phyloP scores from a whole-genome alignment of 2,329 filamentous ascomycete genomes.

The Exophiala aquamarina region DNA sequence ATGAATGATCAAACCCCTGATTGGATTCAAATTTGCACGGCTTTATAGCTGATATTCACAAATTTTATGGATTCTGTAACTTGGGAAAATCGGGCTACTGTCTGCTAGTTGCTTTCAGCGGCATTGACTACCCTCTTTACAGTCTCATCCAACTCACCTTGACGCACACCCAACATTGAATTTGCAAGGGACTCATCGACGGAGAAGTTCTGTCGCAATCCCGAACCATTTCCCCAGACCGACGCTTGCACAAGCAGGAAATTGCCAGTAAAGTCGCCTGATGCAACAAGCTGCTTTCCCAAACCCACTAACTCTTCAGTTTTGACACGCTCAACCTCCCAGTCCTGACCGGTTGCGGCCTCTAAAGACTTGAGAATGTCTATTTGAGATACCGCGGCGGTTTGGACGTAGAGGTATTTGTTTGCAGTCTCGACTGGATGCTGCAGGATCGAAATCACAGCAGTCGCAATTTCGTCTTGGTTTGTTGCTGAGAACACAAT shows the following conservation, averaged over 20 bases:
- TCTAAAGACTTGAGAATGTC: constrained; percentile 34
- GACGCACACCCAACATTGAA: neutral
- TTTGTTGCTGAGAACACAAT: constrained; percentile 49
- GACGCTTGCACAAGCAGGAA: constrained; percentile 10
- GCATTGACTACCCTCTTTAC: neutral
- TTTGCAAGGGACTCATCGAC: constrained; percentile 11
- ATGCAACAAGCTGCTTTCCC: constrained; percentile 44
- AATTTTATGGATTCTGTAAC: too few species aligned
- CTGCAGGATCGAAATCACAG: constrained; percentile 48
- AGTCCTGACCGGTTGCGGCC: constrained; percentile 5
- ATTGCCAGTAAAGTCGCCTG: constrained; percentile 37
- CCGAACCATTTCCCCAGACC: constrained; percentile 2
- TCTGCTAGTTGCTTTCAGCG: neutral
- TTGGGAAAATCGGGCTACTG: too few species aligned
- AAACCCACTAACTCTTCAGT: constrained; percentile 31
- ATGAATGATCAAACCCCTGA: too few species aligned
- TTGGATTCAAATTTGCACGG: too few species aligned
- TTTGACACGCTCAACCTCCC: constrained; percentile 27
- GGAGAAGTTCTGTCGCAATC: constrained; percentile 5
- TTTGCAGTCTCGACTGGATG: constrained; percentile 57
- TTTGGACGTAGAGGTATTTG: constrained; percentile 46
- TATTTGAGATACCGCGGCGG: constrained; percentile 46
- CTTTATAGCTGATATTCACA: too few species aligned
- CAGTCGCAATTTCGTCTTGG: constrained; percentile 46
- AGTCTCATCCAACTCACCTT: constrained; percentile 1